Evolutionary conservation across 805 yeast genomes (phyloP).

Genomic region (Helenozyma baotianmanensis): DNA sequence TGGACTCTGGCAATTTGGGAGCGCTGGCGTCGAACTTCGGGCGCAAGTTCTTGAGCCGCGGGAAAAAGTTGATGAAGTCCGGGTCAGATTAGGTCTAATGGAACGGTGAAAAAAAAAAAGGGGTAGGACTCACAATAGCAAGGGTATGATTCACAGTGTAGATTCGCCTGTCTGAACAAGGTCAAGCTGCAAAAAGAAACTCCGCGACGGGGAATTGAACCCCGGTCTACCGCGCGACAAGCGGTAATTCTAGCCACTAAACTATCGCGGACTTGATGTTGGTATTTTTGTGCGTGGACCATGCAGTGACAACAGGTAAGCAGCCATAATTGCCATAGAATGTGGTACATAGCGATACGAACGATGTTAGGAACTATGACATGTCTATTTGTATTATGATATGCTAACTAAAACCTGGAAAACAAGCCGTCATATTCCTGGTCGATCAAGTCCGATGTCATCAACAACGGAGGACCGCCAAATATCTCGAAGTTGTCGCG

Average conservation of each 20-base stretch:
- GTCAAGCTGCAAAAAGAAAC: background rate
- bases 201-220: slow-evolving; percentile 7
- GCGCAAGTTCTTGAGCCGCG: slow-evolving; percentile 51
- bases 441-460: slow-evolving; percentile 2
- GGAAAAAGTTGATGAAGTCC: slow-evolving; percentile 47
- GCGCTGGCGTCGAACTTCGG: slow-evolving; percentile 50
- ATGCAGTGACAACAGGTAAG: no score
- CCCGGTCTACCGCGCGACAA: slow-evolving; percentile 5
- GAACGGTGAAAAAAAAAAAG: background rate
- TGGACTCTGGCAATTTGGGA: slow-evolving; percentile 37
- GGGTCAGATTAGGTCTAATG: slow-evolving; percentile 7
- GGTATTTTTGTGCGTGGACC: no score
- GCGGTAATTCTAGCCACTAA: slow-evolving; percentile 4
- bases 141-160: no score
- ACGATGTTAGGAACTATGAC: no score
- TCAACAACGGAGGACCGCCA: slow-evolving; percentile 3
- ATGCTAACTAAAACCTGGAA: no score
- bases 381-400: no score
- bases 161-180: no score
- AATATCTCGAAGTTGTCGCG: slow-evolving; percentile 1
- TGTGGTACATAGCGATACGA: no score
- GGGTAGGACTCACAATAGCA: no score
- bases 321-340: no score
- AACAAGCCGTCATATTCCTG: slow-evolving; percentile 2
- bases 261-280: slow-evolving; percentile 1